Evolutionary conservation across 352 stramenopile species (phyloP), one percentile per base, ranked within the genome.

Genomic region (Paralagenidium karlingii): DNA sequence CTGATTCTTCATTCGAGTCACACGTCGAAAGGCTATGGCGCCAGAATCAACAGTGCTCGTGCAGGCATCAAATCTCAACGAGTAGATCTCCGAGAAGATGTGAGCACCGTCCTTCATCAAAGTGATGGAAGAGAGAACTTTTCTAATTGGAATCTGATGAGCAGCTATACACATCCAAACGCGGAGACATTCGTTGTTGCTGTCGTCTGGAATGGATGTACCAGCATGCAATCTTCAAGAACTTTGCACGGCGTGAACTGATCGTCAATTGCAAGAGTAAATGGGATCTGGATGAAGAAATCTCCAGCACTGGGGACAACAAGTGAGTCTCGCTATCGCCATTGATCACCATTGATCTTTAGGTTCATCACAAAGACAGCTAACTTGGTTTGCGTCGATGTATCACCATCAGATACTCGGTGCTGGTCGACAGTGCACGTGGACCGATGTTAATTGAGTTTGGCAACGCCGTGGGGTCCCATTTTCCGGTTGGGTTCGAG

Each of bases 361-460:
- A 11, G 15, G 29, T 8, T n/a, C n/a, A n/a, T n/a, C n/a, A n/a
- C n/a, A n/a, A n/a, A n/a, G n/a, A n/a, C n/a, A n/a, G n/a, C n/a
- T n/a, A n/a, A n/a, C n/a, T n/a, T n/a, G n/a, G n/a, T n/a, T n/a
- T n/a, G 7, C 31, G 9, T 26, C 10, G 15, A 12, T 4, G 27
- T 3, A 21, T 43, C n/a, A 27, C n/a, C 20, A 51, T 28, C 18
- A n/a, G n/a, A n/a, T 87, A 85, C 45, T 53, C 50, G n/a, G 74
- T 90, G n/a, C 57, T 88, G 8, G 48, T 85, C 13, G 77, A 90
- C 47, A 88, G 71, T 37, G 66, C 38, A 43, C 66, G 74, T 0
- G 77, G 77, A 0, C 77, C 77, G 0, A 71, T 88, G 64, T 34
- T 90, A n/a, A 41, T 87, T 5, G 77, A 87, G 43, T 90, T 87